Base-by-base conservation (phyloP, 331 rosid species). In the Pyrus hybrid region DNA sequence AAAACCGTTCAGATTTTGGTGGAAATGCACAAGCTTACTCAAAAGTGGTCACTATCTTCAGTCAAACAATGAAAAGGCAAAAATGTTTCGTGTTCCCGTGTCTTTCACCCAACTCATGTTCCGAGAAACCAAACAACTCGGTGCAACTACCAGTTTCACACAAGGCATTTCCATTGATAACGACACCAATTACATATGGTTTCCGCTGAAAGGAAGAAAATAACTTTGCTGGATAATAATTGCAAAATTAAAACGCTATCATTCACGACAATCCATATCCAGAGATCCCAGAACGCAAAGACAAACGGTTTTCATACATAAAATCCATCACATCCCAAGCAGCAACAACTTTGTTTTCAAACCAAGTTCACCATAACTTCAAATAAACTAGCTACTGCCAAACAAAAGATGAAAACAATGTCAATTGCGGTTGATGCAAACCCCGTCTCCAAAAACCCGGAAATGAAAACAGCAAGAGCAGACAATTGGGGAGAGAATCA, bases 281-380 rank as follows among this genome's bases (percentile, higher is more conserved):
- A 67, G 70, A 51, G 32, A 41, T 63, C 29, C 73, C 57, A 43
- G 76, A 68, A 71, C 6, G 67, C 76, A 69, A 23, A 33, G 47
- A 33, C n/a, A 67, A 74, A 62, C 17, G 77, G 74, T 18, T 51
- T 51, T 73, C 23, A 79, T 47, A 65, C 72, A 77, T 66, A 76
- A 76, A 8, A 33, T 26, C 41, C 43, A 70, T 75, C 71, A 65
- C 78, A 65, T 20, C 41, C 60, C 74, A 58, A 65, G 77, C 78
- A 62, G 78, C 83, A 63, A 57, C 28, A 72, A 63, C 77, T 60
- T 62, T 18, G 43, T 82, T 69, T 43, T 76, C 80, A 75, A 65
- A 56, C 80, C 77, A 72, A 72, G 64, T 63, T 74, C 70, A 54
- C 43, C 80, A 70, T 18, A 58, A 45, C 68, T 70, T 64, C 57